Base-by-base conservation (phyloP, 768 basidiomycete genomes). In the Lentinula detonsa region DNA sequence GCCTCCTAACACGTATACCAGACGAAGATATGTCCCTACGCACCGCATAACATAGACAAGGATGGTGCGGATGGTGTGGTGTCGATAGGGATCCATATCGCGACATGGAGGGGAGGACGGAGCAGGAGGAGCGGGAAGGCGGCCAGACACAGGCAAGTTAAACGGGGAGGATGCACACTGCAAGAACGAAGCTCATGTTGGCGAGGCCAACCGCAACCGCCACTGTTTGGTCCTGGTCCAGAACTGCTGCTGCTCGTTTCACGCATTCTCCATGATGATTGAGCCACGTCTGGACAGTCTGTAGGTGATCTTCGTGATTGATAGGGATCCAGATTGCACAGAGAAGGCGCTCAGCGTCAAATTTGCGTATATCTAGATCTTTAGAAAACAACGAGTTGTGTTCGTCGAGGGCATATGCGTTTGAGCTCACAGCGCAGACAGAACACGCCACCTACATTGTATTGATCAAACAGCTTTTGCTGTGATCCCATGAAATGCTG, bases 401-500 rank as follows among this genome's bases (percentile, higher is more conserved):
- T 66, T 87, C 82, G 35, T 89, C 85, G 61, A 83, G 76, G 8
- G 85, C 83, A 64, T 81, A 81, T 4, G 76, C 75, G 66, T 85
- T 84, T 40, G 15, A 50, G 3, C 11, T 33, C 54, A 33, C 21
- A 33, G 33, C 37, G 63, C 48, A 28, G 28, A 28, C 28, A 45
- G 42, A 9, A 23, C 4, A 49, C 45, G 4, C 3, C 16, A 76
- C 85, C 62, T 68, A 88, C 89, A 84, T 81, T 71, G 88, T 88
- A 75, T 89, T 91, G 1, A 87, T 85, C 49, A 92, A 73, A 72
- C 90, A 91, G 68, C 87, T 89, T 75, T 90, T 91, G 43, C 90
- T 77, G 68, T 92, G 90, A 3, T 91, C 89, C 90, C 90, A 92
- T 0, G 90, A 91, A 58, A 92, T 91, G n/a, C 85, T 88, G 67